These are phyloP conservation scores for Solanum virginianum DNA, from an alignment of 257 asterid species.

Conservation along the genomic window DNA sequence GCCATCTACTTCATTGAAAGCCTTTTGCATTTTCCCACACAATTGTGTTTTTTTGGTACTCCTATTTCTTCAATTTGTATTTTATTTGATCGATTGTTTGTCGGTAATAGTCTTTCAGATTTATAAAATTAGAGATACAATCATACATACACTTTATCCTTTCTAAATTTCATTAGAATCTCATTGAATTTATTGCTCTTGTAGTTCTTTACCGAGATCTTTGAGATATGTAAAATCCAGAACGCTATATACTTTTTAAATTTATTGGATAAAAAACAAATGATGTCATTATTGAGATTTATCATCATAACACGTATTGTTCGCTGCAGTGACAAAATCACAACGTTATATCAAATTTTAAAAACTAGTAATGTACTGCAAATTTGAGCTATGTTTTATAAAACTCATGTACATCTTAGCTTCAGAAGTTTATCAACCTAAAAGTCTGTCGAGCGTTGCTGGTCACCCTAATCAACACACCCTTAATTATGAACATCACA, in stretches of 20 bases:
- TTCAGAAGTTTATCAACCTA: neutral
- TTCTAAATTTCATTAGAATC: neutral
- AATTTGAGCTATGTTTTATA: neutral
- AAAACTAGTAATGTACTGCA: neutral
- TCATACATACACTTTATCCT: no score
- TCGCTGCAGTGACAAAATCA: neutral
- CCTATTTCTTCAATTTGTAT: neutral
- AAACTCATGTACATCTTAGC: neutral
- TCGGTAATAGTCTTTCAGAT: accelerated
- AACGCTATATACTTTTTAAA: no score
- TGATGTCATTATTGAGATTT: neutral
- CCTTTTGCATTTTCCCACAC: neutral
- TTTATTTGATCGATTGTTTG: accelerated
- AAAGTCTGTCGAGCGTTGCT: neutral
- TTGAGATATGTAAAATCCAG: no score
- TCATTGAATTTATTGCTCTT: no score
- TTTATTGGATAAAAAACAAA: no score
- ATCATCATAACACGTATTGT: neutral
- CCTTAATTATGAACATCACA: neutral
- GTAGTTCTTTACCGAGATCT: no score
- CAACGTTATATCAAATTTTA: neutral
- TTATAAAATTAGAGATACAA: neutral
- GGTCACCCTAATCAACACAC: neutral
- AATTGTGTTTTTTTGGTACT: neutral
- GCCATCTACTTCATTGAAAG: neutral